Evolutionary conservation across 768 basidiomycete species (phyloP).

Genomic region (Lactarius trivialis): DNA sequence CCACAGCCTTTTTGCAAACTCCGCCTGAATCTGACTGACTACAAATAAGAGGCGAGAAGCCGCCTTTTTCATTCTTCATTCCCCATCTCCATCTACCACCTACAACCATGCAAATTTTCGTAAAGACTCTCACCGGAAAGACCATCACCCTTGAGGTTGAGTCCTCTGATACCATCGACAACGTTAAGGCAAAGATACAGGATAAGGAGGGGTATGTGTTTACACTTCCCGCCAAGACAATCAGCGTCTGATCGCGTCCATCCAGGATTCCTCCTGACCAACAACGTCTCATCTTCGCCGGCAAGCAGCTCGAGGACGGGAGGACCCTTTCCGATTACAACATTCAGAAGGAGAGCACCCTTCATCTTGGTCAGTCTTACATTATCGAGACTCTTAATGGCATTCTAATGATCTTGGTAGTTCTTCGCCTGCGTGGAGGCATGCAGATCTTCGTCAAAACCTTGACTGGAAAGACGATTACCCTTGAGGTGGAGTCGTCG

Average conservation of each 20-base stretch:
- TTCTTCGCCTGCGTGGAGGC: conserved; percentile 37
- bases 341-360: conserved; percentile 58
- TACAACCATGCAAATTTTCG: conserved; percentile 43
- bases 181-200: conserved; percentile 78
- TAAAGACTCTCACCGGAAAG: conserved; percentile 64
- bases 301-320: conserved; percentile 81
- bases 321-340: conserved; percentile 66
- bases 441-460: conserved; percentile 92
- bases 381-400: conserved; percentile 33
- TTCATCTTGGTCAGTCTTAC: conserved; percentile 43
- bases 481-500: conserved; percentile 77
- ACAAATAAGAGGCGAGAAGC: background rate
- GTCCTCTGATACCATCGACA: conserved; percentile 64
- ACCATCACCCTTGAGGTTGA: conserved; percentile 73
- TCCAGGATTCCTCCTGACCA: conserved; percentile 68
- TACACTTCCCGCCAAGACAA: background rate
- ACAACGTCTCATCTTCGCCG: conserved; percentile 74
- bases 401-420: conserved; percentile 35
- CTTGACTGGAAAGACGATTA: conserved; percentile 85
- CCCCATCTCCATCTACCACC: background rate
- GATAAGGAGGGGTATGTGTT: conserved; percentile 74
- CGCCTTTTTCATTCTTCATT: background rate
- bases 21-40: background rate
- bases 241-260: background rate
- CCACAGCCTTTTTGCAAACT: conserved; percentile 8